Evolutionary conservation across 2,329 filamentous ascomycete genomes (phyloP).

Genomic region (Rhinocladiella similis): DNA sequence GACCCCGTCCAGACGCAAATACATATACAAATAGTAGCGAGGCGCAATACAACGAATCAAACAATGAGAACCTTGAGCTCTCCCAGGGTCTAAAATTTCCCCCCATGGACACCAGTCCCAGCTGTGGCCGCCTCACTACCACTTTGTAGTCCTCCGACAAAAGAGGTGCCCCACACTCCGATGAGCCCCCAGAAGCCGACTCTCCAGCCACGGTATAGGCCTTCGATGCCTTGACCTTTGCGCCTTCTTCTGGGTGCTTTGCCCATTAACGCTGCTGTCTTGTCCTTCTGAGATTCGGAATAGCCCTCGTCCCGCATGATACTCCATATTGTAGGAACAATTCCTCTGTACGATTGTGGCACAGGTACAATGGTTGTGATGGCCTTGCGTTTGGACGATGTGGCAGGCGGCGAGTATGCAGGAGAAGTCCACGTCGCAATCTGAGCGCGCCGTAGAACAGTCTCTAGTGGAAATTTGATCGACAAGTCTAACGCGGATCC

Average conservation of each 20-base stretch:
- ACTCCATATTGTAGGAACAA: constrained; percentile 86
- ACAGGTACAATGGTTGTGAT: constrained; percentile 74
- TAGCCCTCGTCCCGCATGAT: constrained; percentile 81
- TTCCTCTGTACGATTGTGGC: constrained; percentile 74
- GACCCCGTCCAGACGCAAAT: not conserved
- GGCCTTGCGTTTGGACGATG: constrained; percentile 39
- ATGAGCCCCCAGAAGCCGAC: constrained; percentile 57
- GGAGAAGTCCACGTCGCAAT: constrained; percentile 67
- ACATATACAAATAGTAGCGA: not conserved
- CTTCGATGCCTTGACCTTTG: constrained; percentile 56
- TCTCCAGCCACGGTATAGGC: constrained; percentile 59
- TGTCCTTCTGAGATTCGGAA: constrained; percentile 47
- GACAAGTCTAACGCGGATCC: constrained; percentile 79
- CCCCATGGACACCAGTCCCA: constrained; percentile 22
- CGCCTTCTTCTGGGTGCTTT: constrained; percentile 46
- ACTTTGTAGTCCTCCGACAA: constrained; percentile 38
- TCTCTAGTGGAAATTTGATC: constrained; percentile 86
- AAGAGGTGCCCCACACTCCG: constrained; percentile 54
- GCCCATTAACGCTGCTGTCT: constrained; percentile 35
- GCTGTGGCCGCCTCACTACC: constrained; percentile 22
- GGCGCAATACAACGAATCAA: not conserved
- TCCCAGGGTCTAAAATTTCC: constrained; percentile 25
- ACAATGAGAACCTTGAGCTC: not conserved
- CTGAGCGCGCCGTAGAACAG: constrained; percentile 84
- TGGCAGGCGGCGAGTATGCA: constrained; percentile 41